These are phyloP conservation scores for Priceomyces melissophilus DNA, from an alignment of 805 yeast genomes.

Conservation along the genomic window DNA sequence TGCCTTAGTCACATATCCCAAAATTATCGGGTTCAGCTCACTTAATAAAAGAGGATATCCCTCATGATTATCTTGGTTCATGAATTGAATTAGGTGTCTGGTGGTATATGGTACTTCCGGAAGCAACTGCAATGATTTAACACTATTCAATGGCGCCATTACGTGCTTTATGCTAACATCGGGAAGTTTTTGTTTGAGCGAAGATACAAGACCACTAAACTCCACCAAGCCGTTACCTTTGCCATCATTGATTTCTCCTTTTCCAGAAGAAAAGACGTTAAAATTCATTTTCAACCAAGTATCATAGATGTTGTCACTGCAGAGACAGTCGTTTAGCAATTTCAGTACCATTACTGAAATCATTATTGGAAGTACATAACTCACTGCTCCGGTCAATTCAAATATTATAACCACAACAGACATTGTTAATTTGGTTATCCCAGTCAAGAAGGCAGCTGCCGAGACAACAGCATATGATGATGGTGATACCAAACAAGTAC, in stretches of 20 bases:
- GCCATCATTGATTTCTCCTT: constrained; percentile 22
- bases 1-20: constrained; percentile 36
- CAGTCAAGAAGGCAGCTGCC: constrained; percentile 78
- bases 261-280: constrained; percentile 14
- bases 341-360: constrained; percentile 73
- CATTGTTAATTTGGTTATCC: constrained; percentile 76
- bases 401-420: constrained; percentile 77
- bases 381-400: constrained; percentile 82
- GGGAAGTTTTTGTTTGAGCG: constrained; percentile 29
- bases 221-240: constrained; percentile 39
- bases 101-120: constrained; percentile 23
- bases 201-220: constrained; percentile 26
- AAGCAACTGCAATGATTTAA: constrained; percentile 26
- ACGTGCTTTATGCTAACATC: constrained; percentile 22
- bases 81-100: constrained; percentile 15
- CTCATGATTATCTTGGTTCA: constrained; percentile 35
- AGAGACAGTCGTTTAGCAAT: constrained; percentile 63
- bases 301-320: constrained; percentile 64
- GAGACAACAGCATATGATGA: constrained; percentile 89
- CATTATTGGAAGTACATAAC: constrained; percentile 84
- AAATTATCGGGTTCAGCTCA: constrained; percentile 18
- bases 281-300: constrained; percentile 30
- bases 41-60: constrained; percentile 38
- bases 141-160: constrained; percentile 28
- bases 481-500: constrained; percentile 65